phyloP scores from a whole-genome alignment of 345 rosid genomes.

The Mallotus nudiflorus region DNA sequence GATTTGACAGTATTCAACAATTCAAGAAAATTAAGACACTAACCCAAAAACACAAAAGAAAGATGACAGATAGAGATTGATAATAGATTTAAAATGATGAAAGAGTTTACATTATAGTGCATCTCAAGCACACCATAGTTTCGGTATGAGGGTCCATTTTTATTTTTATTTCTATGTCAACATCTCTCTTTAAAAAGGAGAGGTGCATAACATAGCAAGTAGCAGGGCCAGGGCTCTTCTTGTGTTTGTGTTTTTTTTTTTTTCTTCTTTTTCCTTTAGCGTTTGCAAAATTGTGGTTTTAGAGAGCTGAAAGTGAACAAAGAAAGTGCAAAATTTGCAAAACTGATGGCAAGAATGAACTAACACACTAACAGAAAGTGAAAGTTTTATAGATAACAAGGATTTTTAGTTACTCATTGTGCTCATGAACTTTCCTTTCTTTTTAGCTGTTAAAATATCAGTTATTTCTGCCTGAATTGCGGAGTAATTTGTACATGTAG shows the following conservation, averaged over 20 bases:
- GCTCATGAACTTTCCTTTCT: not conserved
- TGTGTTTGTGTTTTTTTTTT: not conserved
- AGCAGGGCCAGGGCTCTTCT: slow-evolving; percentile 11
- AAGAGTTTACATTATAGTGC: no score
- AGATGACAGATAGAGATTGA: no score
- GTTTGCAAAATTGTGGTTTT: slow-evolving; percentile 12
- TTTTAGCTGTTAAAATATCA: slow-evolving; percentile 25
- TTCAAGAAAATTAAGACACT: not conserved
- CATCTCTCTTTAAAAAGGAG: slow-evolving; percentile 21
- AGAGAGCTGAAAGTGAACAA: slow-evolving; percentile 8
- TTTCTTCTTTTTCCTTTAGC: not conserved
- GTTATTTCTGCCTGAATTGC: slow-evolving; percentile 17
- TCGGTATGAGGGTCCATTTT: no score
- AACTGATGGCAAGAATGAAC: slow-evolving; percentile 10
- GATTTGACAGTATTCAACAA: not conserved
- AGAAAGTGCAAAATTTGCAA: not conserved
- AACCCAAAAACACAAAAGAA: not conserved
- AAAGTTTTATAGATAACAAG: slow-evolving; percentile 18
- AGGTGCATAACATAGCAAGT: slow-evolving; percentile 18
- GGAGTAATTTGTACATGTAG: not conserved
- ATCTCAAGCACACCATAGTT: no score
- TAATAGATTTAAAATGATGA: no score
- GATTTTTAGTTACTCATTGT: not conserved
- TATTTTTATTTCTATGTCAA: no score
- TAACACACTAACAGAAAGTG: slow-evolving; percentile 15